phyloP scores from a whole-genome alignment of 208 protist species.

The Trypanosoma grayi region DNA sequence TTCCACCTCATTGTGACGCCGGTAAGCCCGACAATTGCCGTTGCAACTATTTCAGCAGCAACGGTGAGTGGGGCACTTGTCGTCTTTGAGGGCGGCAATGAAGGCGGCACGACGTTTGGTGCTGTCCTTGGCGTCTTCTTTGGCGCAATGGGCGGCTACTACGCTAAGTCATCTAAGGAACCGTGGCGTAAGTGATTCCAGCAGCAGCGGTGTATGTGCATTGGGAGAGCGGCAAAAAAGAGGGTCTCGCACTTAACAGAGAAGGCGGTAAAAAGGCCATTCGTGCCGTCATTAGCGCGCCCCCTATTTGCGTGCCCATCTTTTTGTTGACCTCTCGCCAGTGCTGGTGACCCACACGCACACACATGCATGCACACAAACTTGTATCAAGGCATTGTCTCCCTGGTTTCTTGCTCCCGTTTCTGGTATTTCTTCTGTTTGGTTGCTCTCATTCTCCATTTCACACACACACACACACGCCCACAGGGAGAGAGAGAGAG shows the following conservation, averaged over 20 bases:
- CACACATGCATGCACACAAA: too few relatives aligned
- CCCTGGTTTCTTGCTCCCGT: too few relatives aligned
- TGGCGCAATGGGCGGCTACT: slow-evolving; percentile 81
- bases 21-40: slow-evolving; percentile 49
- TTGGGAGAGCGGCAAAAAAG: too few relatives aligned
- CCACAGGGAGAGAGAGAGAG: background rate
- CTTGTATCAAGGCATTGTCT: too few relatives aligned
- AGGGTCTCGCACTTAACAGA: too few relatives aligned
- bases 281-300: too few relatives aligned
- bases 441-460: background rate
- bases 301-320: too few relatives aligned
- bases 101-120: slow-evolving; percentile 71
- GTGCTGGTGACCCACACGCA: too few relatives aligned
- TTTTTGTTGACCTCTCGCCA: too few relatives aligned
- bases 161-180: slow-evolving; percentile 86
- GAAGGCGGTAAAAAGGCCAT: too few relatives aligned
- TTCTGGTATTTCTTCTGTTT: background rate
- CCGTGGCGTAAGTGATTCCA: slow-evolving; percentile 88
- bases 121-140: slow-evolving; percentile 75
- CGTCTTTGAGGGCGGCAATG: slow-evolving; percentile 76
- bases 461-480: background rate
- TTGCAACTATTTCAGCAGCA: slow-evolving; percentile 63
- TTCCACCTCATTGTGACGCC: slow-evolving; percentile 88
- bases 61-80: slow-evolving; percentile 60
- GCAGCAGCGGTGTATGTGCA: background rate